Evolutionary conservation across 192 early-diverging fungal species (phyloP).

Genomic region (Chytriomyces hyalinus): DNA sequence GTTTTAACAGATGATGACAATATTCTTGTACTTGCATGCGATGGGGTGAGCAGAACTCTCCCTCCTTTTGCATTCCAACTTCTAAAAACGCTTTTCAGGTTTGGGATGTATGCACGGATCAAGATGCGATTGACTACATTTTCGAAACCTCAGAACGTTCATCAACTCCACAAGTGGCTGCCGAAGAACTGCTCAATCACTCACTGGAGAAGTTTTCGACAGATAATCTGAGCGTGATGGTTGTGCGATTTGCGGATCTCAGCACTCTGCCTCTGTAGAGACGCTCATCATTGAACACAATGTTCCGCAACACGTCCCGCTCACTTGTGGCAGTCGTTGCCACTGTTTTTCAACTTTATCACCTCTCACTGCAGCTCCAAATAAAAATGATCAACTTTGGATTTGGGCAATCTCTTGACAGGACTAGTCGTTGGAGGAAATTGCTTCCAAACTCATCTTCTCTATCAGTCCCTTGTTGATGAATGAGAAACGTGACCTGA

Average conservation of each 20-base stretch:
- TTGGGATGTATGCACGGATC: slow-evolving; percentile 98
- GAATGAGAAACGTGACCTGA: no score
- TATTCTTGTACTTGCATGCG: slow-evolving; percentile 93
- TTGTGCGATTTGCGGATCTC: slow-evolving; percentile 34
- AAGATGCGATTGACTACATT: slow-evolving; percentile 88
- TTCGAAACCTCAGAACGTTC: slow-evolving; percentile 53
- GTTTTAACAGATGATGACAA: slow-evolving; percentile 73
- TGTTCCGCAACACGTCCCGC: no score
- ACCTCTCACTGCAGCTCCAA: no score
- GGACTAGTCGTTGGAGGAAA: no score
- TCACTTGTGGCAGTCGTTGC: no score
- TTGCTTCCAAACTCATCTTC: no score
- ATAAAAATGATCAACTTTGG: no score
- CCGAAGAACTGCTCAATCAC: slow-evolving; percentile 78
- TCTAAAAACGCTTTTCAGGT: slow-evolving; percentile 56
- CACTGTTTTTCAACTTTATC: no score
- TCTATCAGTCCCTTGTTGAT: no score
- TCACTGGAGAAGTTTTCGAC: slow-evolving; percentile 91
- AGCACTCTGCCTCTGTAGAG: not conserved
- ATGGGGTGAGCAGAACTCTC: slow-evolving; percentile 72
- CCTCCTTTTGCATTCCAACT: not conserved
- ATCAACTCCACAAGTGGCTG: slow-evolving; percentile 76
- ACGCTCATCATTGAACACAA: no score
- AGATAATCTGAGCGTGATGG: slow-evolving; percentile 93
- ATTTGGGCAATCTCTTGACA: no score